Evolutionary conservation across 331 rosid genomes (phyloP).

Genomic region (Prunus yedoensis): DNA sequence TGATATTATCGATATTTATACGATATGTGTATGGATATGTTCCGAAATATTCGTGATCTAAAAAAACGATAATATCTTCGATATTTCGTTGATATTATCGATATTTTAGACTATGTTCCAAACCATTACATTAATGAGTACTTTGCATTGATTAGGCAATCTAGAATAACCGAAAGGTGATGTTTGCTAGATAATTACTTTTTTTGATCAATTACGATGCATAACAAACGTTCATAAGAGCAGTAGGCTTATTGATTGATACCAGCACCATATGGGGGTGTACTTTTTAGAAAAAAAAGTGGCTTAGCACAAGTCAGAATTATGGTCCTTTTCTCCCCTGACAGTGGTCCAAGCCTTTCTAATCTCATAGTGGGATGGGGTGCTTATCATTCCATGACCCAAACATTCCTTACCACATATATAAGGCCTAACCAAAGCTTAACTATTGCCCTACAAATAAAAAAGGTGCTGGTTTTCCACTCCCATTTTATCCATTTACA

Average conservation of each 20-base stretch:
- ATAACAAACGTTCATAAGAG: constrained; percentile 27
- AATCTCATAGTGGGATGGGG: neutral
- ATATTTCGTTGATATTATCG: no score
- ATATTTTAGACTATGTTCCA: no score
- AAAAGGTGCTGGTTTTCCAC: neutral
- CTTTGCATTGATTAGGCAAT: neutral
- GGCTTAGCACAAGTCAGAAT: constrained; percentile 28
- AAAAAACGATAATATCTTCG: no score
- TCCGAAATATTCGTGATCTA: no score
- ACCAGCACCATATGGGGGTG: constrained; percentile 29
- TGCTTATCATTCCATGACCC: neutral
- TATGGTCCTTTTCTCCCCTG: constrained; percentile 29
- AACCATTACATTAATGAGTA: no score
- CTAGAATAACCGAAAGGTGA: neutral
- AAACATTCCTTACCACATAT: neutral
- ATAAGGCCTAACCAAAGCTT: neutral
- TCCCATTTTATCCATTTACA: no score
- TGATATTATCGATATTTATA: no score
- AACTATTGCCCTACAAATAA: neutral
- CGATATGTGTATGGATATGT: no score
- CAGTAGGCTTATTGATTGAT: constrained; percentile 43
- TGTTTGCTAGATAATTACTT: neutral
- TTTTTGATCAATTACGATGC: neutral
- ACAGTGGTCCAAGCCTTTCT: constrained; percentile 13
- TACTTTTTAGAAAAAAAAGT: constrained; percentile 48